Evolutionary conservation across 495 filamentous ascomycete genomes (phyloP), one percentile per base, ranked within the genome.

Genomic region (Trichoderma asperelloides): DNA sequence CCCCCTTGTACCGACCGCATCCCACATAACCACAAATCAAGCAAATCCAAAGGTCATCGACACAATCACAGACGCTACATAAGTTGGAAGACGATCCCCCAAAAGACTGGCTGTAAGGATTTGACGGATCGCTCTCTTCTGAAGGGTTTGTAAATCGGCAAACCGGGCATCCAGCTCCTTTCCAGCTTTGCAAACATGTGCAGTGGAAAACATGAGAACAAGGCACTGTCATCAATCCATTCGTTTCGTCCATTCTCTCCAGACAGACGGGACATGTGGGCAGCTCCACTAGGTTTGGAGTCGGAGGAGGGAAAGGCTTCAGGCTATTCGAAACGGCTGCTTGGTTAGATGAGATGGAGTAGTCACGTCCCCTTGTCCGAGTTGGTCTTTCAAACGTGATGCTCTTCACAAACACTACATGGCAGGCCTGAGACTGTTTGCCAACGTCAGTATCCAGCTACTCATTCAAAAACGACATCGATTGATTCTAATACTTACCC

Each of bases 121-220:
- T 77, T 45, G 78, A 70, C 25, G 74, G 71, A 28, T 79, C 74
- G 60, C 76, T 70, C 21, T 62, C 45, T 16, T 72, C 72, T 13
- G 69, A 40, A 11, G 78, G 77, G 85, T 67, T 82, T 6, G 93
- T 95, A 71, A 96, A 96, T 4, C 95, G 89, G 72, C 95, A 98
- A 16, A 98, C 92, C 0, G 95, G 95, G 73, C 95, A 98, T 37
- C 94, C 94, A 63, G 85, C 89, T 23, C 94, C 95, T 72, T 89
- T 90, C 95, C 95, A 98, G 73, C 96, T 98, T 71, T 96, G 91
- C 0, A 98, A 82, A 78, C 95, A 98, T 7, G 90, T 92, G 75
- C 95, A 98, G 78, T 98, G 95, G 74, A 98, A 98, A 66, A 98
- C 93, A 70, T 98, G 95, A 72, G 98, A 96, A 76, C 95, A 98